These are phyloP conservation scores for Pholiota molesta DNA, from an alignment of 768 basidiomycete genomes.

Conservation along the genomic window DNA sequence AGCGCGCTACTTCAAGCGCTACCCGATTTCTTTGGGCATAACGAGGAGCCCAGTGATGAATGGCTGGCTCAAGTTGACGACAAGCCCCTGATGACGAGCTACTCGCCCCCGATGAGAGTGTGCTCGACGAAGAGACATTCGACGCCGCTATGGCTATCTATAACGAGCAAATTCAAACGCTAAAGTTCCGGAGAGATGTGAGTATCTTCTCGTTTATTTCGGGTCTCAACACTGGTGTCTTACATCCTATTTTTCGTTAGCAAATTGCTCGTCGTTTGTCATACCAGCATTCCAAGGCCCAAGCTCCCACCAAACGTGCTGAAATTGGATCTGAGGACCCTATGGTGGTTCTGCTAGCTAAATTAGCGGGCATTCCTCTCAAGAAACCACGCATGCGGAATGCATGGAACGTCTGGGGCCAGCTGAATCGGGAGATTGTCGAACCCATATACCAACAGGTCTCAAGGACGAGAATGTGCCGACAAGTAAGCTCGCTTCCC, in stretches of 20 bases:
- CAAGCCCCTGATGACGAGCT: not conserved
- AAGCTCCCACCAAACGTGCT: not conserved
- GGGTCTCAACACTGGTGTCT: too few species aligned
- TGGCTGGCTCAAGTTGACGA: not conserved
- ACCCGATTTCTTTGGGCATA: not conserved
- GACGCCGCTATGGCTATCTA: not conserved
- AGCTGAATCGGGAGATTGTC: not conserved
- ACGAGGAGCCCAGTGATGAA: not conserved
- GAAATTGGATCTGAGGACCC: not conserved
- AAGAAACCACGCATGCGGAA: not conserved
- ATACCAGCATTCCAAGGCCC: not conserved
- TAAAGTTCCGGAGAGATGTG: not conserved
- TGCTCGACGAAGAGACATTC: not conserved
- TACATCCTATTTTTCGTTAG: too few species aligned
- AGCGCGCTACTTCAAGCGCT: not conserved
- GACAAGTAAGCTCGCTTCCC: too few species aligned
- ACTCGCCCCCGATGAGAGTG: not conserved
- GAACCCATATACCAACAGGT: not conserved
- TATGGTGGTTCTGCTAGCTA: not conserved
- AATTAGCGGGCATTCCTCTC: not conserved
- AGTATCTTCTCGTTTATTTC: not conserved
- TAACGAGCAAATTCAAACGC: not conserved
- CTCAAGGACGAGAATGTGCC: not conserved
- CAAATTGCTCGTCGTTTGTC: not conserved
- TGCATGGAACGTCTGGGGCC: not conserved